These are phyloP conservation scores for Leishmania amazonensis DNA, from an alignment of 208 protist species.

Conservation along the genomic window DNA sequence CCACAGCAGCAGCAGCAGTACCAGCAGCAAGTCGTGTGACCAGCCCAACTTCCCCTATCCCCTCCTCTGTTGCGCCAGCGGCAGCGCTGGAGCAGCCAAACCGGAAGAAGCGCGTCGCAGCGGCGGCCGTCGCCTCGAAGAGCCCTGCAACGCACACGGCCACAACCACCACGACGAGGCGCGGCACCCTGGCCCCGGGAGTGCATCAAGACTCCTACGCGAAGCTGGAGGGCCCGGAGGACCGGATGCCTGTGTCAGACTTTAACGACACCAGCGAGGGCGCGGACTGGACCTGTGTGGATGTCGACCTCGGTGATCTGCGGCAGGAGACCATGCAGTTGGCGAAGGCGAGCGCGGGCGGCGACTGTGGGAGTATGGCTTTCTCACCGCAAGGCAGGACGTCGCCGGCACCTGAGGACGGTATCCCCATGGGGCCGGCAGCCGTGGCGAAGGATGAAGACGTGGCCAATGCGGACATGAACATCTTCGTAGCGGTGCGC, in stretches of 20 bases:
- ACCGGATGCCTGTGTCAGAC: neutral
- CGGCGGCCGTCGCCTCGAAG: neutral
- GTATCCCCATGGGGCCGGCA: neutral
- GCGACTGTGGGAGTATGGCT: neutral
- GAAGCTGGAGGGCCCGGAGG: neutral
- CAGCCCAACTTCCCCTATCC: neutral
- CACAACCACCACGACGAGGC: neutral
- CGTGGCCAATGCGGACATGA: constrained; percentile 1
- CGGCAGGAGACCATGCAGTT: neutral
- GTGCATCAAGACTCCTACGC: neutral
- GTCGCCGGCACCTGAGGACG: neutral
- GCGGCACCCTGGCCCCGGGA: neutral
- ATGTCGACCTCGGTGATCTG: constrained; percentile 7
- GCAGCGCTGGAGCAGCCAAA: neutral
- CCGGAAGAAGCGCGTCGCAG: neutral
- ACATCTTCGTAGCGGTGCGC: constrained; percentile 46
- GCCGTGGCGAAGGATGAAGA: neutral
- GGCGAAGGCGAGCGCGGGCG: neutral
- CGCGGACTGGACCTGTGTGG: constrained; percentile 7
- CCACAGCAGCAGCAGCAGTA: neutral
- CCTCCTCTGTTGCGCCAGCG: neutral
- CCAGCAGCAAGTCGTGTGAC: neutral
- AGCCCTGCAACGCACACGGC: neutral
- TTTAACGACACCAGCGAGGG: neutral
- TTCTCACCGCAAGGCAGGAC: neutral